Evolutionary conservation across 2,329 filamentous ascomycete genomes (phyloP), one percentile per base, ranked within the genome.

Genomic region (Tolypocladium sp.): DNA sequence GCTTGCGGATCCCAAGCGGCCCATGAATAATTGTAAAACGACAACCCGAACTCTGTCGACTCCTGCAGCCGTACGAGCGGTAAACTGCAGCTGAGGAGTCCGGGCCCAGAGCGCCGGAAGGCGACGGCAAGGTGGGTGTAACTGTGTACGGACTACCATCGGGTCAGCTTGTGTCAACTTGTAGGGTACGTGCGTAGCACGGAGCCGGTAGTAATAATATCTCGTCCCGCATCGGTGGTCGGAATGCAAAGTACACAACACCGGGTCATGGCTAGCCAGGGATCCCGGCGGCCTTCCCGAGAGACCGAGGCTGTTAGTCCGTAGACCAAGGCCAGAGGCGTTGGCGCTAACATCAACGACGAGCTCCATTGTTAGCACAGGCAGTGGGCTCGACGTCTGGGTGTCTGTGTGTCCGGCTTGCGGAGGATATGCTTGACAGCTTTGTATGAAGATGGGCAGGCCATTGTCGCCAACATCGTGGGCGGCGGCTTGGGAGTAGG

Each of bases 221-320:
- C 38, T 40, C 38, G 38, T 40, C 38, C 38, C 38, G 15, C 15
- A 8, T 40, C 38, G 38, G 12, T 40, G 38, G 38, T 40, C 38
- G 9, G 37, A 12, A 8, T 15, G 37, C 37, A 38, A 17, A 40
- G 38, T 13, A 2, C 44, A 27, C 44, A 30, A 9, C 44, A 4
- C 22, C 25, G 25, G 22, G 22, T n/a, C 41, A 27, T 27, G 10
- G 27, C 57, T 58, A 55, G 40, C 33, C 57, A 55, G 57, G 46
- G 57, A 58, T 58, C 51, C 38, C 40, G 15, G 51, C 51, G 51
- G 51, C 57, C 38, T 42, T 44, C 49, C 51, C 57, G 57, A 17
- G 20, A 40, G 52, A 55, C 35, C 35, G 51, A 54, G 38, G 25
- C 44, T 8, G 44, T 49, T 25, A 30, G 3, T 30, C 27, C 27